Evolutionary conservation across 2,329 filamentous ascomycete species (phyloP), one percentile per base, ranked within the genome.

Genomic region (Xylaria digitata): DNA sequence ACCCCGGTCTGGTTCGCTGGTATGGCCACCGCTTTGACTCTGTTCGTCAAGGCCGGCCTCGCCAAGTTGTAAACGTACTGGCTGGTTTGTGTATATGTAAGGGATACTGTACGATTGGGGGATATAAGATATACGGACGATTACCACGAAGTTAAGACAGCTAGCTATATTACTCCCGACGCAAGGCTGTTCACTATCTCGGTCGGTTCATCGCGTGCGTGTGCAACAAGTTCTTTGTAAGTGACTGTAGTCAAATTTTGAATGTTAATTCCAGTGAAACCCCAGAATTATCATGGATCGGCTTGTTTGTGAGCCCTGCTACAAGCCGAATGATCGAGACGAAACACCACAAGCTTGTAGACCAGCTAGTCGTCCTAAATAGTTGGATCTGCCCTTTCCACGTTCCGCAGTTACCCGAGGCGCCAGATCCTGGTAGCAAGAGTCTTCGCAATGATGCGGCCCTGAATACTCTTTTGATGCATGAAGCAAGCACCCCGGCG

Each of bases 1-100:
- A 72, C 75, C 0, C 40, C 65, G 4, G 67, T 75, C 42, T 77
- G 75, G 75, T 65, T 69, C 15, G 59, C 65, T 15, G 66, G 69
- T 6, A 60, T 74, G 6, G 54, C 42, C 1, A 49, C 62, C 17
- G 42, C 65, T 37, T 64, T 75, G 68, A 56, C 73, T 1, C 21
- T 75, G 55, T 77, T 77, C 53, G 62, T 75, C 34, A 69, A 71
- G 66, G 74, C 75, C 21, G 74, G 73, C 15, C 65, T 71, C 15
- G 49, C 65, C 3, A 68, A 71, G 64, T 17, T 45, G 45, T 70
- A 66, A 57, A 57, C 40, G 21, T 11, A 19, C 48, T 40, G 13
- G 43, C 17, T 5, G 6, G 23, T 52, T 17, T 49, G 34, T 46
- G 26, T 42, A 21, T 63, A 37, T 43, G 32, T 37, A 40, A 37